Conservation (phyloP, 1,284 basidiomycete genomes). For the Tremellales sp. region DNA sequence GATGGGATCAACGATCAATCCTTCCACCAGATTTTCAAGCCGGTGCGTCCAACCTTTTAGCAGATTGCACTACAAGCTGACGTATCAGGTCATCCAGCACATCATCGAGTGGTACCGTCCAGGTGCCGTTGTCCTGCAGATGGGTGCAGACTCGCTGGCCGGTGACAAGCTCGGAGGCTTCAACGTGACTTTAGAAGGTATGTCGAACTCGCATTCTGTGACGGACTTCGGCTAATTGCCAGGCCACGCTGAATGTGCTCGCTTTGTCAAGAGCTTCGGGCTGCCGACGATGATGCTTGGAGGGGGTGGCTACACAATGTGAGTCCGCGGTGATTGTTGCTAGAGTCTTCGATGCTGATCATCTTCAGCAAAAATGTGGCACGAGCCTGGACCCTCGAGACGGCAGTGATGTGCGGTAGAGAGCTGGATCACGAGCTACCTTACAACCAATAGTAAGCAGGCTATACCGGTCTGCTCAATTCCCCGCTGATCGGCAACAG, state of each 20-base stretch:
- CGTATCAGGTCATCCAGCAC: slow-evolving; percentile 67
- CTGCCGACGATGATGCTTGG: slow-evolving; percentile 89
- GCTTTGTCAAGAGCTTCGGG: slow-evolving; percentile 77
- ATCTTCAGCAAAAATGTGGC: slow-evolving; percentile 73
- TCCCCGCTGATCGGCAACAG: slow-evolving; percentile 12
- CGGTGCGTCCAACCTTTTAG: slow-evolving; percentile 56
- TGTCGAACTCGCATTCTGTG: slow-evolving; percentile 10
- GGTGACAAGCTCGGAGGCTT: slow-evolving; percentile 96
- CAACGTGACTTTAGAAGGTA: slow-evolving; percentile 89
- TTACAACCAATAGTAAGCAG: slow-evolving; percentile 76
- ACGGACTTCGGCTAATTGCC: slow-evolving; percentile 2
- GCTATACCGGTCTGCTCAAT: no score
- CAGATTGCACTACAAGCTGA: background rate
- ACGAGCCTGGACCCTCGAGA: slow-evolving; percentile 94
- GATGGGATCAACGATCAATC: slow-evolving; percentile 82
- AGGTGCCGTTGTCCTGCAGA: slow-evolving; percentile 86
- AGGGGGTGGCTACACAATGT: slow-evolving; percentile 86
- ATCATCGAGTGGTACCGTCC: slow-evolving; percentile 89
- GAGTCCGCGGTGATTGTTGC: slow-evolving; percentile 6
- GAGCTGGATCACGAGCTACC: slow-evolving; percentile 82
- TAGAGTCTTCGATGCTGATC: background rate
- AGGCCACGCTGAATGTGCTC: slow-evolving; percentile 82
- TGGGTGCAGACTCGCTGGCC: slow-evolving; percentile 90
- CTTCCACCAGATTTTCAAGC: slow-evolving; percentile 79
- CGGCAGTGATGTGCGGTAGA: slow-evolving; percentile 83